Evolutionary conservation across 306 rosid species (phyloP), one percentile per base, ranked within the genome.

Genomic region (Dalbergia oliveri): DNA sequence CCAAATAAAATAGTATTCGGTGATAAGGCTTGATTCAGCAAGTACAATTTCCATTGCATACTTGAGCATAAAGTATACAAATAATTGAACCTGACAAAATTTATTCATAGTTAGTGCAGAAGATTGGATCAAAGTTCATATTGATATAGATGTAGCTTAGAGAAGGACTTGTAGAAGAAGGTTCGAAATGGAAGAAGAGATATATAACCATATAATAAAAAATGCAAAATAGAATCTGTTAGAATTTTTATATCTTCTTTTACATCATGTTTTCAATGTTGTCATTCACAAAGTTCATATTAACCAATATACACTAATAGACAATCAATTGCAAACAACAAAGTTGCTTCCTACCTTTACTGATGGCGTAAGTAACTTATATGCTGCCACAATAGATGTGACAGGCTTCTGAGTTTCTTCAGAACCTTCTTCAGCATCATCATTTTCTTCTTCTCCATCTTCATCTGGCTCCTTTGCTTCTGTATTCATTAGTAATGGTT

Each of bases 1-100:
- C 99, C 99, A 95, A 47, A 80, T 15, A 35, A 95, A 95, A 85
- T 95, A 95, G 89, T 95, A 90, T 35, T 90, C 87, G 3, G 97
- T 88, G 72, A 93, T n/a, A n/a, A 95, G 98, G 83, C 99, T 95
- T 66, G 99, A 95, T 89, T 95, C 99, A 39, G 99, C 92, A 44
- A 95, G 93, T 45, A 95, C 77, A 63, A 95, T 80, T 93, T 95
- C 99, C 94, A 95, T 91, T 58, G 89, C 99, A 78, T 87, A 84
- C 63, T 87, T 84, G 56, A 87, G 90, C 90, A 87, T 87, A 58
- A 95, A 95, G 82, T 95, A 95, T 86, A 95, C 93, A 90, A 85
- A 84, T 67, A 95, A 53, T 72, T 95, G 99, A 85, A 94, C 98
- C 98, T 94, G 87, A 47, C 7, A 70, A 75, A 45, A 56, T 6